A percentile compares a stretch with the other conserved stretches of the same genome.
phyloP scores from a whole-genome alignment of 495 filamentous ascomycete species.

The Talaromyces nanjingensis region DNA sequence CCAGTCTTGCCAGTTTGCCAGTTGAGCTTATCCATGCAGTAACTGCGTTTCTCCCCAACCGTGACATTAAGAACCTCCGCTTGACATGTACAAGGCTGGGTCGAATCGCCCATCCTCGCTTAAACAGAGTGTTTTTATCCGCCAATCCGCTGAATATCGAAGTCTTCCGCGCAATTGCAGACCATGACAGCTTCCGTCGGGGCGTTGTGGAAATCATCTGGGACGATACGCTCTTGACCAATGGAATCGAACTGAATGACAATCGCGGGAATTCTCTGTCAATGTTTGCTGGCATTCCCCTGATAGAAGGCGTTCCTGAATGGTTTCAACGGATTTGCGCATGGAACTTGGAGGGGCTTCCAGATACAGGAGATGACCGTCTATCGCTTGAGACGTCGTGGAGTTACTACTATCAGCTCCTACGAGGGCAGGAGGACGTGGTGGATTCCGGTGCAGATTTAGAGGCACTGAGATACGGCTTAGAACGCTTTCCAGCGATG shows the following conservation, averaged over 20 bases:
- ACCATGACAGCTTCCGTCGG: constrained; percentile 15
- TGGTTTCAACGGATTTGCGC: neutral
- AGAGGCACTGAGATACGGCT: constrained; percentile 17
- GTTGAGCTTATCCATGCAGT: too few relatives aligned
- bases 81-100: constrained; percentile 15
- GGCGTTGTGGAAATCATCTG: constrained; percentile 20
- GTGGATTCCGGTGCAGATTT: constrained; percentile 14
- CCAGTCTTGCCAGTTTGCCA: too few relatives aligned
- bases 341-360: too few relatives aligned
- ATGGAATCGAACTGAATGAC: too few relatives aligned
- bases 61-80: constrained; percentile 18
- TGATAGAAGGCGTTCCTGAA: neutral
- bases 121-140: constrained; percentile 20
- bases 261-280: too few relatives aligned
- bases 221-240: constrained; percentile 14
- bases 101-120: constrained; percentile 10
- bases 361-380: too few relatives aligned
- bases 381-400: constrained; percentile 5
- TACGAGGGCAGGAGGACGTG: constrained; percentile 14
- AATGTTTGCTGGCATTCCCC: too few relatives aligned
- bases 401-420: constrained; percentile 16
- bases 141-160: constrained; percentile 17
- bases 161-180: constrained; percentile 20
- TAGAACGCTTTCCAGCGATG: constrained; percentile 20
- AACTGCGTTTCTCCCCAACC: constrained; percentile 8